Conservation (phyloP, 352 stramenopile species). For the Phytophthora litchii region DNA sequence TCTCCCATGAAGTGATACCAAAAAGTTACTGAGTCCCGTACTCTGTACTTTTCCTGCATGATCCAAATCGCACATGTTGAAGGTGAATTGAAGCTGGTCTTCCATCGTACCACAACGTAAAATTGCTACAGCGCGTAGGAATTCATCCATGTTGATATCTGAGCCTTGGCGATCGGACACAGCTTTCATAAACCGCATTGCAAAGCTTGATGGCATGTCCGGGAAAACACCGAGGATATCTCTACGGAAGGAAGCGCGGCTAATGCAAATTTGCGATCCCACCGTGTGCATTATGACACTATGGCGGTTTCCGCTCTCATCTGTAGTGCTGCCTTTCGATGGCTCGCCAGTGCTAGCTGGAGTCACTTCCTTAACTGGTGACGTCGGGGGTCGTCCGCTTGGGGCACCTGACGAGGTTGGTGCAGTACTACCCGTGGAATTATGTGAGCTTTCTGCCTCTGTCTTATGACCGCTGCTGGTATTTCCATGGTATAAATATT, state of each 20-base stretch:
- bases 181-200: constrained; percentile 90
- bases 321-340: constrained; percentile 45
- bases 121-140: constrained; percentile 80
- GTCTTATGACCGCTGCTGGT: constrained; percentile 33
- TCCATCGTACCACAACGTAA: constrained; percentile 73
- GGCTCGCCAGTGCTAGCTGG: constrained; percentile 24
- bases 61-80: constrained; percentile 90
- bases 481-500: constrained; percentile 80
- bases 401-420: constrained; percentile 27
- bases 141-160: constrained; percentile 91
- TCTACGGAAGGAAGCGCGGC: constrained; percentile 79
- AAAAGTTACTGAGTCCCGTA: constrained; percentile 85
- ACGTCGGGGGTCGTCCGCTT: constrained; percentile 41
- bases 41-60: constrained; percentile 87
- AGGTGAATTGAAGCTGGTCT: constrained; percentile 82
- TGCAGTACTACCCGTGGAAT: constrained; percentile 21
- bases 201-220: constrained; percentile 89
- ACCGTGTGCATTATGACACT: constrained; percentile 68
- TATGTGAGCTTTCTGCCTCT: constrained; percentile 31
- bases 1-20: constrained; percentile 80
- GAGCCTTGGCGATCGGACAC: constrained; percentile 82
- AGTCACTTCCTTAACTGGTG: constrained; percentile 45
- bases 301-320: constrained; percentile 43
- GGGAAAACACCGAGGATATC: constrained; percentile 90
- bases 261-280: constrained; percentile 82